phyloP scores from a whole-genome alignment of 1,284 basidiomycete species.

The Moniliophthora roreri region DNA sequence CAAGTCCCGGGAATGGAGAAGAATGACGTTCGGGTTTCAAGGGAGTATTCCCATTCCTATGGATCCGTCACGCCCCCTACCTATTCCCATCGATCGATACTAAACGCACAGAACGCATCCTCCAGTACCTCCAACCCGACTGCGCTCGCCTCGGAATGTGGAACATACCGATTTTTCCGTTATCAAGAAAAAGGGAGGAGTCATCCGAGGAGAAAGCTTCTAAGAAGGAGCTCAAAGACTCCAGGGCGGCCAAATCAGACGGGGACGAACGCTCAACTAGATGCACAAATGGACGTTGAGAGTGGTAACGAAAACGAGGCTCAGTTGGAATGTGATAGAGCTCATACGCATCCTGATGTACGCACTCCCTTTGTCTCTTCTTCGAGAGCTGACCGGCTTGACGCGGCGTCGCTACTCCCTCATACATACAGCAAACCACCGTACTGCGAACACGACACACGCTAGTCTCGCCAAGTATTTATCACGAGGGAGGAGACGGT shows the following conservation, averaged over 20 bases:
- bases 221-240: slow-evolving; percentile 30
- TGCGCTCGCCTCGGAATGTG: slow-evolving; percentile 38
- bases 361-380: slow-evolving; percentile 16
- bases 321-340: slow-evolving; percentile 91
- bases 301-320: slow-evolving; percentile 76
- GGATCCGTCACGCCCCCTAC: too few species aligned
- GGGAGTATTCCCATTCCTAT: too few species aligned
- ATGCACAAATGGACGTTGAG: slow-evolving; percentile 55
- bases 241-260: slow-evolving; percentile 63
- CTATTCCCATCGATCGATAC: too few species aligned
- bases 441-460: slow-evolving; percentile 90
- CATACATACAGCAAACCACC: slow-evolving; percentile 93
- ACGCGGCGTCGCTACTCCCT: slow-evolving; percentile 91
- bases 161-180: slow-evolving; percentile 22
- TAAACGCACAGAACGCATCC: slow-evolving; percentile 47
- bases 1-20: too few species aligned
- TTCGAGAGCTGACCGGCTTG: slow-evolving; percentile 54
- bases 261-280: slow-evolving; percentile 63
- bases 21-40: too few species aligned
- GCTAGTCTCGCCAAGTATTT: too few species aligned
- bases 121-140: slow-evolving; percentile 65
- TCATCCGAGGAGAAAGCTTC: slow-evolving; percentile 72
- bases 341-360: slow-evolving; percentile 94
- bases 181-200: slow-evolving; percentile 77
- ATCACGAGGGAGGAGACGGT: too few species aligned